These are phyloP conservation scores for Pilatotrama ljubarskyi DNA, from an alignment of 768 basidiomycete genomes.

Conservation along the genomic window DNA sequence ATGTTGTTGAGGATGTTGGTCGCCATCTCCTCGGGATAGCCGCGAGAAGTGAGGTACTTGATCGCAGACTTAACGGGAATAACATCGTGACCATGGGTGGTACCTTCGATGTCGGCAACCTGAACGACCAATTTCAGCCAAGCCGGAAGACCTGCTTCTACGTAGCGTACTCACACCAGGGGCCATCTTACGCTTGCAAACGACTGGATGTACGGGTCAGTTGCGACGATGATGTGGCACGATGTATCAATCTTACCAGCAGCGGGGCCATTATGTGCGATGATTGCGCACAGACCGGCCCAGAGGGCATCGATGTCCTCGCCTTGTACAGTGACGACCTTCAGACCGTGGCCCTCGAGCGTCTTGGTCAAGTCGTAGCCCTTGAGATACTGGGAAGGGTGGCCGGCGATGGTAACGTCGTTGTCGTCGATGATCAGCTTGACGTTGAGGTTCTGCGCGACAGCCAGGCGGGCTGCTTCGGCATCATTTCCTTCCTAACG, in stretches of 20 bases:
- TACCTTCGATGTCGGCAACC: conserved; percentile 75
- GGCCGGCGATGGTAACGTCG: conserved; percentile 90
- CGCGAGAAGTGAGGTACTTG: conserved; percentile 67
- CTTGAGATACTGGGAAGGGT: conserved; percentile 83
- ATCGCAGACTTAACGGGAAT: conserved; percentile 80
- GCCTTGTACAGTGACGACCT: conserved; percentile 70
- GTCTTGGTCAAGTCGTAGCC: conserved; percentile 75
- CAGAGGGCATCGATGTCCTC: conserved; percentile 82
- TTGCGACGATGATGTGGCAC: neutral
- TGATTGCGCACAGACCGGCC: conserved; percentile 55
- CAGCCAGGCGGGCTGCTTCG: conserved; percentile 85
- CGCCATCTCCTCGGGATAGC: conserved; percentile 50
- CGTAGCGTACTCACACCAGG: conserved; percentile 31
- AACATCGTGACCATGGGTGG: conserved; percentile 80
- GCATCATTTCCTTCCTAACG: conserved; percentile 81
- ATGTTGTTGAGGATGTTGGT: conserved; percentile 61
- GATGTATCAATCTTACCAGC: conserved; percentile 49
- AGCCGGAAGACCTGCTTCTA: conserved; percentile 29
- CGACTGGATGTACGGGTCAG: conserved; percentile 43
- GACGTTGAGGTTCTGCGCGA: conserved; percentile 79
- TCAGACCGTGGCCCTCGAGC: conserved; percentile 78
- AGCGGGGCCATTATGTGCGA: conserved; percentile 71
- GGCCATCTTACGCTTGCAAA: conserved; percentile 58
- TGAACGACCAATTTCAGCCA: conserved; percentile 51
- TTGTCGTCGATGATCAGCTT: conserved; percentile 90